These are phyloP conservation scores for Fusarium goolgardi DNA, from an alignment of 2,329 filamentous ascomycete species.

Conservation along the genomic window DNA sequence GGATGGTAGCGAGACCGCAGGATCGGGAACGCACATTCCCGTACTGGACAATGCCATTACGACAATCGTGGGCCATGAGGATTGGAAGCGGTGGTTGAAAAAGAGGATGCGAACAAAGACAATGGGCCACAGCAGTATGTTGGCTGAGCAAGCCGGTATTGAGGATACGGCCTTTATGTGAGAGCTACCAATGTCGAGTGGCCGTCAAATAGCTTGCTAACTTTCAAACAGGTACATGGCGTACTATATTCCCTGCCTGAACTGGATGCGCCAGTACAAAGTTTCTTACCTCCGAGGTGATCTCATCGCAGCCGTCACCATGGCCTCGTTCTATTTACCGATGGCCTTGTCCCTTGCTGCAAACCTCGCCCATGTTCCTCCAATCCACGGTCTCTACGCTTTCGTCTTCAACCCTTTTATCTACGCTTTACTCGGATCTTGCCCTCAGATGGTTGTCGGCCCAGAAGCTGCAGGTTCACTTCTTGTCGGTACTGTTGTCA, in stretches of 20 bases:
- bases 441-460: constrained; percentile 92
- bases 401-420: constrained; percentile 93
- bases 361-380: constrained; percentile 91
- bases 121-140: constrained; percentile 76
- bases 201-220: constrained; percentile 15
- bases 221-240: constrained; percentile 75
- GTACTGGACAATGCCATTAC: constrained; percentile 56
- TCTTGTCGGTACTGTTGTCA: constrained; percentile 87
- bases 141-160: constrained; percentile 79
- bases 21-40: constrained; percentile 50
- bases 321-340: constrained; percentile 98
- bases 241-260: constrained; percentile 92
- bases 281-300: constrained; percentile 87
- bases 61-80: constrained; percentile 54
- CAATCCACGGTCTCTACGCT: constrained; percentile 92
- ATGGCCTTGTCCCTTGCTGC: constrained; percentile 95
- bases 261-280: constrained; percentile 90
- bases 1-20: constrained; percentile 51
- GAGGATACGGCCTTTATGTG: constrained; percentile 80
- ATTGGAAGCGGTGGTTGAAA: constrained; percentile 64
- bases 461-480: constrained; percentile 95
- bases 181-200: constrained; percentile 45
- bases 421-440: constrained; percentile 91
- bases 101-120: constrained; percentile 69
- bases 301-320: constrained; percentile 87